These are phyloP conservation scores for Skeletonema costatum DNA, from an alignment of 108 stramenopile genomes.

Conservation along the genomic window DNA sequence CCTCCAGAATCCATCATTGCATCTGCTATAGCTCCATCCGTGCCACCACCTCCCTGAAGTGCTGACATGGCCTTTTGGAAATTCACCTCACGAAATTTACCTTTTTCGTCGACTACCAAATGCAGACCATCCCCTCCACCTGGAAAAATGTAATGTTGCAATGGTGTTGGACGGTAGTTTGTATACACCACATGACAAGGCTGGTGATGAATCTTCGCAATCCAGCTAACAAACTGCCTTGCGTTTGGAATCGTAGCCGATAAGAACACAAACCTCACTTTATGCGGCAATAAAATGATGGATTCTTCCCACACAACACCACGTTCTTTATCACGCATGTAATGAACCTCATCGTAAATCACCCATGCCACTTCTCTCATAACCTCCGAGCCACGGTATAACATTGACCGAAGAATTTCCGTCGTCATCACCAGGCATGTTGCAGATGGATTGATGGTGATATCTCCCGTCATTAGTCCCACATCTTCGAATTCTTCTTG, in stretches of 20 bases:
- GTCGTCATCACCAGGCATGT: slow-evolving; percentile 99
- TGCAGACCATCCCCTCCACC: slow-evolving; percentile 94
- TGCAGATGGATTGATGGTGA: slow-evolving; percentile 96
- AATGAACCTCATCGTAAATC: slow-evolving; percentile 98
- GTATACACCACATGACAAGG: slow-evolving; percentile 99
- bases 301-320: slow-evolving; percentile 93
- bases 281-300: slow-evolving; percentile 94
- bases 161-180: slow-evolving; percentile 97
- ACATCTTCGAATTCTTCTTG: slow-evolving; percentile 95
- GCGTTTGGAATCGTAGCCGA: slow-evolving; percentile 99
- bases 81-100: slow-evolving; percentile 94
- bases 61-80: slow-evolving; percentile 95
- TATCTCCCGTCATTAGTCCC: slow-evolving; percentile 99
- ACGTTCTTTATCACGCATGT: slow-evolving; percentile 97
- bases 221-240: slow-evolving; percentile 91
- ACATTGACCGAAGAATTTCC: slow-evolving; percentile 97
- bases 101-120: slow-evolving; percentile 97
- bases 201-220: slow-evolving; percentile 95
- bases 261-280: slow-evolving; percentile 96
- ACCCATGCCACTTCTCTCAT: slow-evolving; percentile 99
- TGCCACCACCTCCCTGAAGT: slow-evolving; percentile 60
- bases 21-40: slow-evolving; percentile 61
- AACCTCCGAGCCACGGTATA: slow-evolving; percentile 98
- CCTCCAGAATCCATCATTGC: slow-evolving; percentile 76
- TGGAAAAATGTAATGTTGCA: slow-evolving; percentile 98